Conservation (phyloP, 805 yeast genomes). For the Kuraishia ogatae region DNA sequence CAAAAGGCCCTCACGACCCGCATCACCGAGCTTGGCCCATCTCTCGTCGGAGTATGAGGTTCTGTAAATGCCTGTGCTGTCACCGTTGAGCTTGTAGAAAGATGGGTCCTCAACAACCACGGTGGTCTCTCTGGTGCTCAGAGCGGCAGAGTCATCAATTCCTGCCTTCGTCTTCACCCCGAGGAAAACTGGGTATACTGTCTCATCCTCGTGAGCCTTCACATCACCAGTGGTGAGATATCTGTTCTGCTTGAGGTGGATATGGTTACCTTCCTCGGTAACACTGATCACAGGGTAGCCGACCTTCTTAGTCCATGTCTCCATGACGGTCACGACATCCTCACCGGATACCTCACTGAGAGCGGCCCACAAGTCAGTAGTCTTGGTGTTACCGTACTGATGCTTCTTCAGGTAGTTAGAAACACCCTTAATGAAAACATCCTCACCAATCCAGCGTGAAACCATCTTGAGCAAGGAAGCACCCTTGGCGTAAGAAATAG, state of each 20-base stretch:
- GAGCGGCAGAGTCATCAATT: conserved; percentile 47
- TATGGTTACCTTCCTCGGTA: conserved; percentile 41
- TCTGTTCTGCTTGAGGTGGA: conserved; percentile 62
- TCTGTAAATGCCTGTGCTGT: conserved; percentile 69
- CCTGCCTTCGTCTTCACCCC: conserved; percentile 54
- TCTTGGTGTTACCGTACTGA: conserved; percentile 69
- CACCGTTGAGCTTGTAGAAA: conserved; percentile 64
- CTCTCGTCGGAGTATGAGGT: conserved; percentile 63
- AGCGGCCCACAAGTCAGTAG: conserved; percentile 72
- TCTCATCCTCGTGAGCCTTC: conserved; percentile 61
- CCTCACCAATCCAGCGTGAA: conserved; percentile 73
- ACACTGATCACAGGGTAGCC: conserved; percentile 73
- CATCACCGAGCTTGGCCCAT: conserved; percentile 59
- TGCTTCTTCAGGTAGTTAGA: conserved; percentile 69
- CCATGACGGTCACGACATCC: conserved; percentile 67
- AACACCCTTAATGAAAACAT: conserved; percentile 69
- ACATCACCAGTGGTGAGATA: conserved; percentile 74
- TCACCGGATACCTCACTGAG: conserved; percentile 62
- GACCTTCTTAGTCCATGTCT: conserved; percentile 70
- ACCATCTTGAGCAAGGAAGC: conserved; percentile 75
- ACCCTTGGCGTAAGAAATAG: conserved; percentile 78
- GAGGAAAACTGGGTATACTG: conserved; percentile 62
- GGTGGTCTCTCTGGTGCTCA: conserved; percentile 33
- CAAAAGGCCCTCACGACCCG: conserved; percentile 46
- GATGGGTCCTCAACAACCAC: conserved; percentile 34